Percentiles rank a stretch among this genome's conserved stretches.
Evolutionary conservation across 768 basidiomycete species (phyloP).

Genomic region (Tricholoma sp.): DNA sequence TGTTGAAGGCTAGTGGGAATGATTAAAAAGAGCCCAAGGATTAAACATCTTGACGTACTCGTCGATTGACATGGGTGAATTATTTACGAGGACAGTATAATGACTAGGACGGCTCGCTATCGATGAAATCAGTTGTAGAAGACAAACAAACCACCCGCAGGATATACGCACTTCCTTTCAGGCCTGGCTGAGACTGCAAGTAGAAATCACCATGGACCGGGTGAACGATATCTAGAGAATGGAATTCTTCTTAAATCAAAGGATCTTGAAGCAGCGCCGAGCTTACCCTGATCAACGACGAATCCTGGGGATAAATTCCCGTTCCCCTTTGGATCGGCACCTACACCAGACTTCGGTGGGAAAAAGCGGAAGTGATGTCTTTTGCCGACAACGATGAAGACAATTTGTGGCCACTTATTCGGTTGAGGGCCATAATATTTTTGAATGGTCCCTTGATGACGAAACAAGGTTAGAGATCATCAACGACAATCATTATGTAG

Average conservation of each 20-base stretch:
- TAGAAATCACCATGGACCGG: constrained; percentile 60
- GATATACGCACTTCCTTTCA: constrained; percentile 41
- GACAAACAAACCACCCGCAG: background rate
- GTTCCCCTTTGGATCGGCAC: constrained; percentile 48
- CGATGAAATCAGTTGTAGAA: background rate
- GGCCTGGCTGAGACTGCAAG: constrained; percentile 50
- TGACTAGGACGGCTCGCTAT: constrained; percentile 54
- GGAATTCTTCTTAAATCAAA: background rate
- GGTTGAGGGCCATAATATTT: constrained; percentile 35
- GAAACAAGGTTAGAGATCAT: background rate
- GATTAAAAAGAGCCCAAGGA: background rate
- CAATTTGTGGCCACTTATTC: constrained; percentile 41
- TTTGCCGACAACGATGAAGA: constrained; percentile 59
- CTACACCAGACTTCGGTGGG: constrained; percentile 29
- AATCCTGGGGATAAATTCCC: constrained; percentile 48
- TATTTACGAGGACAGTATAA: constrained; percentile 43
- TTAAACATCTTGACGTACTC: constrained; percentile 11
- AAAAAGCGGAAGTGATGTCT: constrained; percentile 50
- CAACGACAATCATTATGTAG: background rate
- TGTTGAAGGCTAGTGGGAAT: constrained; percentile 32
- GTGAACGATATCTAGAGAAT: constrained; percentile 45
- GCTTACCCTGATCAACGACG: constrained; percentile 44
- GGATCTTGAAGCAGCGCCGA: background rate
- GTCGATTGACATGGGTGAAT: constrained; percentile 25
- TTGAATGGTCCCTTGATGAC: constrained; percentile 1